Evolutionary conservation across 164 flowering plant genomes (phyloP), one percentile per base, ranked within the genome.

Genomic region (Magnolia officinalis): DNA sequence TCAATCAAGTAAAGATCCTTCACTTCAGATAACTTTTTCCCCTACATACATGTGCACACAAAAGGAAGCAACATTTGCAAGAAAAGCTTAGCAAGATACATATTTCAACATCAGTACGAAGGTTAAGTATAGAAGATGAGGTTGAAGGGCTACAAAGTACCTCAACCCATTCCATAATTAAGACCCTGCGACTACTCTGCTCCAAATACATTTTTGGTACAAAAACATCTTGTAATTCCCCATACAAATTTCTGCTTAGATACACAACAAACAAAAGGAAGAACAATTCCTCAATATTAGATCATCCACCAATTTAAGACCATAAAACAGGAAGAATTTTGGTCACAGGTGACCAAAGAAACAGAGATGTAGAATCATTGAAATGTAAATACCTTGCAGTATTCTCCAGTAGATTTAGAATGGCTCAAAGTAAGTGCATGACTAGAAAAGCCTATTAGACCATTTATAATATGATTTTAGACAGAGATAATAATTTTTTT

Each of bases 101-200:
- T 6, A 6, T 5, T 26, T 75, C 24, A 51, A 73, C 68, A 29
- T 10, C 11, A 63, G 23, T 18, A 7, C 72, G 9, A 72, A 49
- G 13, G 1, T 55, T 7, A 21, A 31, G 75, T 58, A 51, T 55
- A 68, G 67, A 31, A 78, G 58, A 50, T 29, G 24, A 75, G 52
- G 58, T 37, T 37, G 71, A 31, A n/a, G 21, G 70, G 51, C 67
- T 5, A 63, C 61, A 14, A 77, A 45, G 50, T 89, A 96, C 99
- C 98, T 96, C 92, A 37, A 96, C 84, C 99, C 99, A 96, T 77
- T 94, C 93, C 96, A 96, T 92, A n/a, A 82, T 75, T 72, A 96
- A 91, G 72, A 96, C 92, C 80, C 79, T 90, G 4, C 89, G 86
- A 76, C 93, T 96, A 79, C 89, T 88, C 80, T 82, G 82, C 71